Base-by-base conservation (phyloP, 2,329 filamentous ascomycete genomes). In the Orbilia ellipsospora region DNA sequence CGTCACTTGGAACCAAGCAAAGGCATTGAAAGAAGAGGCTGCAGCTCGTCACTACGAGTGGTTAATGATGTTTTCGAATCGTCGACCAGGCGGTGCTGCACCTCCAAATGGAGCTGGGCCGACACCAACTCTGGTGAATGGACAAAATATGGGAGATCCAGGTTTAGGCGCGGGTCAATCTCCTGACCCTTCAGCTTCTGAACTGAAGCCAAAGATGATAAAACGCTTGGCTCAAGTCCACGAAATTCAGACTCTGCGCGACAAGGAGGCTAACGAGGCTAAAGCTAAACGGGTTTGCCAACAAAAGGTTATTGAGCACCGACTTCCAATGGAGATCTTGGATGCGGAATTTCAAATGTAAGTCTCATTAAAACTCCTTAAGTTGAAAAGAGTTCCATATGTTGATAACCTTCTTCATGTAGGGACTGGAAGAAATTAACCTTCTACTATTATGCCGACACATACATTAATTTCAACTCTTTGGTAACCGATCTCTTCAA, bases 371-470 rank as follows among this genome's bases (percentile, higher is more conserved):
- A 8, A 36, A n/a, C 15, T 26, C 8, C 15, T 51, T 2, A 40
- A 6, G 18, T 5, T 42, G 18, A 16, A 48, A 16, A 18, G 8
- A 36, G 45, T 6, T 36, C 6, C 16, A 40, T 42, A 48, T 76
- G 52, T 48, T 77, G 26, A 73, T 63, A 60, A 59, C 51, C 70
- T 36, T 36, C 31, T 36, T 28, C 54, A 18, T 77, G 68, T 79
- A 97, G 94, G 90, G 95, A 99, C 82, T 97, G 93, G 89, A 97
- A 98, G 84, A 99, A 99, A 82, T 85, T 99, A 67, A 99, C 96
- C 0, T 98, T 98, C 83, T 99, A 97, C 85, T 99, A 98, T 84
- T 99, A 97, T 82, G 94, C 95, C 64, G 94, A 97, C 81, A 90
- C 93, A 0, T 99, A 99, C 82, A 97, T 99, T 85, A 98, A 98